phyloP scores from a whole-genome alignment of 2,329 filamentous ascomycete species.

The Ceratocystis colombiana region DNA sequence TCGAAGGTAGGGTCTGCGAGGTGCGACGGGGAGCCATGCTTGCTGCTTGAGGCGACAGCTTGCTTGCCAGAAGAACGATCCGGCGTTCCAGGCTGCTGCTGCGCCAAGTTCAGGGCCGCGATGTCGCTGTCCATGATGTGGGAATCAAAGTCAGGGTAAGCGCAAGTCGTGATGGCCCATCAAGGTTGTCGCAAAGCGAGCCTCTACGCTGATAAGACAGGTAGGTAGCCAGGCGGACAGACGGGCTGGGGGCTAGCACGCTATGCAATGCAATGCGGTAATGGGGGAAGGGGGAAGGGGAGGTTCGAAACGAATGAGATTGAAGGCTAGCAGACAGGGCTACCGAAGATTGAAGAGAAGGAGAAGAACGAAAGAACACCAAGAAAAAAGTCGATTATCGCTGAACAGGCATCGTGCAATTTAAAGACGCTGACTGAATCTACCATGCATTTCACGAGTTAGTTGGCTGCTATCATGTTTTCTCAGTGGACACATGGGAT shows the following conservation, averaged over 20 bases:
- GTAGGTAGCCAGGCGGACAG: not conserved
- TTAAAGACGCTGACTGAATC: not conserved
- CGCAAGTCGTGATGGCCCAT: constrained; percentile 1
- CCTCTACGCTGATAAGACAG: not conserved
- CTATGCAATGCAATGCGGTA: not conserved
- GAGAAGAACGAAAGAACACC: constrained; percentile 1
- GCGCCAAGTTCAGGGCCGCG: not conserved
- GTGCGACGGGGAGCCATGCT: constrained; percentile 7
- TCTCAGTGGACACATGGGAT: constrained; percentile 13
- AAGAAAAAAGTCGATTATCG: constrained; percentile 8
- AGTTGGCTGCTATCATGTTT: constrained; percentile 10
- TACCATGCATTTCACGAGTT: not conserved
- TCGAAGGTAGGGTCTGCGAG: constrained; percentile 19
- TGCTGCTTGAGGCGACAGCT: constrained; percentile 8
- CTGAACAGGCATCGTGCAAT: constrained; percentile 15
- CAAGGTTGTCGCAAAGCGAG: constrained; percentile 4
- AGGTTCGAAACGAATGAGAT: not conserved
- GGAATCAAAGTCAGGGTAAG: not conserved
- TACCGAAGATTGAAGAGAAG: not conserved
- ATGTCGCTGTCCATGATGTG: constrained; percentile 20
- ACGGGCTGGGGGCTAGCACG: not conserved
- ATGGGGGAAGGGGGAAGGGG: not conserved
- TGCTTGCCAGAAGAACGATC: constrained; percentile 21
- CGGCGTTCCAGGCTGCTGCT: constrained; percentile 21
- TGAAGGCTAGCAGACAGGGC: not conserved